Evolutionary conservation across 768 basidiomycete species (phyloP).

Genomic region (Lactifluus volemus): DNA sequence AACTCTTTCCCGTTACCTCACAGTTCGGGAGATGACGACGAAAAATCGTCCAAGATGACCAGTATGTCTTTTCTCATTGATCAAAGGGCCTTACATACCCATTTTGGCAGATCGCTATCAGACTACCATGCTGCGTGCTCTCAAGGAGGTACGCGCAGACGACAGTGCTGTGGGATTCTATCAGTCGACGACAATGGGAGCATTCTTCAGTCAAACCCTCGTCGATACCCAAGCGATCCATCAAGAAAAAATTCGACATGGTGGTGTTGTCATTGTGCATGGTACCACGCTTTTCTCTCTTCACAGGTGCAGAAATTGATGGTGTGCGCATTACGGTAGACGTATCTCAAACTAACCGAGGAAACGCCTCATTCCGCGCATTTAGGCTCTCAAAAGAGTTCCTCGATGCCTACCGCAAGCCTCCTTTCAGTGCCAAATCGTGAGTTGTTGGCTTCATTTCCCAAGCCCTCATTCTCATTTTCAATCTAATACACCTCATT

Average conservation of each 20-base stretch:
- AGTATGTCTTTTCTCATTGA: constrained; percentile 38
- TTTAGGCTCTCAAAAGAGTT: constrained; percentile 77
- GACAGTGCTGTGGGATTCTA: constrained; percentile 93
- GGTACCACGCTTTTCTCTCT: constrained; percentile 37
- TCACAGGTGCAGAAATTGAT: background rate
- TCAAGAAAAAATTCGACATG: constrained; percentile 77
- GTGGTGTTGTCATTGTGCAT: constrained; percentile 78
- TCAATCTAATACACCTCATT: background rate
- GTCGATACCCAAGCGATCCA: constrained; percentile 81
- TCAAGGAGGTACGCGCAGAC: constrained; percentile 87
- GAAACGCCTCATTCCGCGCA: constrained; percentile 83
- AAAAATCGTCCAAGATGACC: constrained; percentile 67
- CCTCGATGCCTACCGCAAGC: constrained; percentile 71
- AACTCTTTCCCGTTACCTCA: constrained; percentile 83
- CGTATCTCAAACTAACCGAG: constrained; percentile 66
- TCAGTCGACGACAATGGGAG: constrained; percentile 78
- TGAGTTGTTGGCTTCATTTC: constrained; percentile 28
- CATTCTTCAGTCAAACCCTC: constrained; percentile 74
- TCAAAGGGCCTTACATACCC: background rate
- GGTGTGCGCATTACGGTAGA: constrained; percentile 35
- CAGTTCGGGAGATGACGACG: constrained; percentile 66
- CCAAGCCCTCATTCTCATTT: background rate
- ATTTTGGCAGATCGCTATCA: constrained; percentile 61
- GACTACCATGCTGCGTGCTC: constrained; percentile 71
- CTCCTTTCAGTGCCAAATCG: constrained; percentile 82